phyloP scores from a whole-genome alignment of 345 rosid genomes.

The Raphanus sativus region DNA sequence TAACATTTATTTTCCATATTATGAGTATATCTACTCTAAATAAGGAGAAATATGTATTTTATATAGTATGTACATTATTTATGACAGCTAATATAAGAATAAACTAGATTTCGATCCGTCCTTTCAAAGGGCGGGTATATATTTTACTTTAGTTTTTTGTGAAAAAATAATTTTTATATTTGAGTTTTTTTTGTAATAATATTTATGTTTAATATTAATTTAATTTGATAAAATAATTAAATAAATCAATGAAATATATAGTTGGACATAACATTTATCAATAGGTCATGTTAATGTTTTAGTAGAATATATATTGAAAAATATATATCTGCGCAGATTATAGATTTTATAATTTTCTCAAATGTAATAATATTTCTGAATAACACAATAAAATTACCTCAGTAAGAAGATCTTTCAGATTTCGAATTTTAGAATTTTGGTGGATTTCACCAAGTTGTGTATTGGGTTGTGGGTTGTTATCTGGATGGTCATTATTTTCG shows the following conservation, averaged over 20 bases:
- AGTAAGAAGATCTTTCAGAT: conserved; percentile 50
- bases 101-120: background rate
- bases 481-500: conserved; percentile 20
- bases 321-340: background rate
- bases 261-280: too few species aligned
- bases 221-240: too few species aligned
- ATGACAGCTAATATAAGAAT: background rate
- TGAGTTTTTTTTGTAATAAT: too few species aligned
- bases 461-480: background rate
- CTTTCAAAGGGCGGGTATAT: too few species aligned
- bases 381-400: conserved; percentile 16
- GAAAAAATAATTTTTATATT: too few species aligned
- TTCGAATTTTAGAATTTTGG: conserved; percentile 43
- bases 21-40: background rate
- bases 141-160: too few species aligned
- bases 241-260: too few species aligned
- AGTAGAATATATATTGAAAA: too few species aligned
- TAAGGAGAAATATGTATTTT: background rate
- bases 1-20: background rate
- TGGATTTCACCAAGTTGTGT: conserved; percentile 39
- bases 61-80: background rate
- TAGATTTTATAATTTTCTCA: background rate
- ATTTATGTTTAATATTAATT: too few species aligned
- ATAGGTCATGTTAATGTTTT: too few species aligned
- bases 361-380: background rate